Evolutionary conservation across 768 basidiomycete genomes (phyloP).

Genomic region (Rhizopogon roseolus): DNA sequence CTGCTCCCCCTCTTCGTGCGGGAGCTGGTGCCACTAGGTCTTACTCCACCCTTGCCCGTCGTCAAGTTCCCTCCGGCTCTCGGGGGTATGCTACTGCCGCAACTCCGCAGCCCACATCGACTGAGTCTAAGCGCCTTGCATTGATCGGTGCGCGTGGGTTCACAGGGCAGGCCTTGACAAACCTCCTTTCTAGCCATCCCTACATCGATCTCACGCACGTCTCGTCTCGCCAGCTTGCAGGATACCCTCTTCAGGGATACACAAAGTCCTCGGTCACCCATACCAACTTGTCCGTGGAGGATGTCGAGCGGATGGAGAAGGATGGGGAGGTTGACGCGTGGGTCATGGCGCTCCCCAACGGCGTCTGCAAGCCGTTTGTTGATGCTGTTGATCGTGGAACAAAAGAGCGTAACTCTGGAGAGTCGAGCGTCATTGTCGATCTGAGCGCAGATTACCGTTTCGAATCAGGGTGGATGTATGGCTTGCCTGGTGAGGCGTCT

Average conservation of each 20-base stretch:
- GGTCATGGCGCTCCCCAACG: conserved; percentile 99
- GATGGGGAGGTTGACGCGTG: conserved; percentile 92
- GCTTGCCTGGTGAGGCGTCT: conserved; percentile 90
- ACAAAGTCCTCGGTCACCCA: conserved; percentile 71
- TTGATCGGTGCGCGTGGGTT: conserved; percentile 95
- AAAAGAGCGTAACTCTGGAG: conserved; percentile 40
- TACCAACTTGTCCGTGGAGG: conserved; percentile 70
- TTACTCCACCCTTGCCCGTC: conserved; percentile 56
- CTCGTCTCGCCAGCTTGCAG: conserved; percentile 92
- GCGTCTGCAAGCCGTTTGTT: conserved; percentile 93
- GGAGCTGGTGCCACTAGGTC: conserved; percentile 41
- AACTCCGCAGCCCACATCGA: conserved; percentile 33
- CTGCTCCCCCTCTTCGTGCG: conserved; percentile 48
- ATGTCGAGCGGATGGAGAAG: conserved; percentile 88
- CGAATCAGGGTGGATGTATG: conserved; percentile 94
- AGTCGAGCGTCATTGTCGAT: conserved; percentile 82
- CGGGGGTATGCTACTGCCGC: conserved; percentile 81
- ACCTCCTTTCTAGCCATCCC: conserved; percentile 85
- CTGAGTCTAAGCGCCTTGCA: conserved; percentile 82
- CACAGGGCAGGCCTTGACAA: conserved; percentile 90
- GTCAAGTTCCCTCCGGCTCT: conserved; percentile 39
- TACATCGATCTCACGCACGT: conserved; percentile 89
- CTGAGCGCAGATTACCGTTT: conserved; percentile 94
- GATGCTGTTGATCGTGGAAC: conserved; percentile 85
- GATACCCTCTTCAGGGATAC: conserved; percentile 75